These are phyloP conservation scores for Pulveroboletus sp. DNA, from an alignment of 1,284 basidiomycete genomes.

Conservation along the genomic window DNA sequence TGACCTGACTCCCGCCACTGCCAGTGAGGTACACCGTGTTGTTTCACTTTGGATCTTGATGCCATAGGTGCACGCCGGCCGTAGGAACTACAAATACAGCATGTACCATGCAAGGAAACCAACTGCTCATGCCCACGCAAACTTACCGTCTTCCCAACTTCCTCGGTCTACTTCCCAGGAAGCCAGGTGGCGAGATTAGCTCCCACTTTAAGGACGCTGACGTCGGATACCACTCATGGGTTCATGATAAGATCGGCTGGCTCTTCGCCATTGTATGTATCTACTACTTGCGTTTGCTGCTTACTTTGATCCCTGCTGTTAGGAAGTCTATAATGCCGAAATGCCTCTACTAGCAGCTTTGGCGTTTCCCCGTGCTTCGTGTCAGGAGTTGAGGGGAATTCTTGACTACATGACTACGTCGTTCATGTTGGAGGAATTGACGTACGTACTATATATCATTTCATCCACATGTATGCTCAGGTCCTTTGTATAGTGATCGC, in stretches of 20 bases:
- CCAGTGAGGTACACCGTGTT: neutral
- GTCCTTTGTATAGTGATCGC: conserved; percentile 19
- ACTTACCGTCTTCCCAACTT: conserved; percentile 29
- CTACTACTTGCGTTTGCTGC: neutral
- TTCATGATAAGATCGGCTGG: conserved; percentile 27
- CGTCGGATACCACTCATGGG: conserved; percentile 28
- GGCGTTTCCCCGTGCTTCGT: conserved; percentile 30
- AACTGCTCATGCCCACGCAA: conserved; percentile 20
- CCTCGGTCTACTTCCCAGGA: conserved; percentile 28
- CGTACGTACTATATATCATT: conserved; percentile 17
- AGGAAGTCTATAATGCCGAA: conserved; percentile 36
- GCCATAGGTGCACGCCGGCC: neutral
- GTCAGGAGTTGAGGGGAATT: conserved; percentile 25
- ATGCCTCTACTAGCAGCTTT: conserved; percentile 34
- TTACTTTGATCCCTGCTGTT: neutral
- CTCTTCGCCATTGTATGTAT: conserved; percentile 27
- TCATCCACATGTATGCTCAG: neutral
- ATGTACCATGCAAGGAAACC: neutral
- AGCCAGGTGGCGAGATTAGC: conserved; percentile 33
- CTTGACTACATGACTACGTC: conserved; percentile 36
- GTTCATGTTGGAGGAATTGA: conserved; percentile 38
- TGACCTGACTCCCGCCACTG: conserved; percentile 11
- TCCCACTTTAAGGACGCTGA: conserved; percentile 29
- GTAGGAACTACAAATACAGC: conserved; percentile 22
- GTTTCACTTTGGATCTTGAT: conserved; percentile 23